Evolutionary conservation across 495 filamentous ascomycete genomes (phyloP).

Genomic region (Talaromyces liani): DNA sequence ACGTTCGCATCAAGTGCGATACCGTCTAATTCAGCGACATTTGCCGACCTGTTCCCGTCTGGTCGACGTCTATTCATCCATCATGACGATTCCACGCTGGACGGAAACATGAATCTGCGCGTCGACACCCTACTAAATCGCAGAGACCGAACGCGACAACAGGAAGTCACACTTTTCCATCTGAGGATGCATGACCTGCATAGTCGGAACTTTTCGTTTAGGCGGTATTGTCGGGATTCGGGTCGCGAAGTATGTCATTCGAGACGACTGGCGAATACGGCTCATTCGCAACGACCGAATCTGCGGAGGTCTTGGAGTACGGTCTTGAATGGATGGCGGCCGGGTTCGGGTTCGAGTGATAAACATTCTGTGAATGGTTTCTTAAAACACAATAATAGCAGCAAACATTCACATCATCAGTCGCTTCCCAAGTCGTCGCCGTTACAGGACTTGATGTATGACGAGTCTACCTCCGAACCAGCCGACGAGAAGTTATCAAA

Average conservation of each 20-base stretch:
- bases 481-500: conserved; percentile 46
- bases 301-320: conserved; percentile 68
- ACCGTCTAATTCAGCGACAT: conserved; percentile 73
- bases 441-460: conserved; percentile 41
- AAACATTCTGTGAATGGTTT: conserved; percentile 4
- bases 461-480: conserved; percentile 20
- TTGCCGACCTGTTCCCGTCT: conserved; percentile 83
- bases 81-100: conserved; percentile 84
- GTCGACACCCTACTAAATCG: conserved; percentile 68
- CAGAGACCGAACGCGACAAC: conserved; percentile 37
- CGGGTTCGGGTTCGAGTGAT: conserved; percentile 49
- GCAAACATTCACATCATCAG: conserved; percentile 37
- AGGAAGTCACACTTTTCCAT: conserved; percentile 82
- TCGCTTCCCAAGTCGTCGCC: conserved; percentile 51
- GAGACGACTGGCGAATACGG: conserved; percentile 57
- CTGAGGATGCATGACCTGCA: conserved; percentile 91
- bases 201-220: conserved; percentile 79
- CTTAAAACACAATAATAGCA: background rate
- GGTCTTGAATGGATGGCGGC: conserved; percentile 61
- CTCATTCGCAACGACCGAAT: conserved; percentile 41
- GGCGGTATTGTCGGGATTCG: conserved; percentile 87
- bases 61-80: conserved; percentile 70
- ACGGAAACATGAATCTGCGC: conserved; percentile 96
- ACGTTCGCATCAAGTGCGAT: conserved; percentile 54
- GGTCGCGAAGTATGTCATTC: conserved; percentile 91